Percentiles rank a stretch among this genome's conserved stretches.
Conservation (phyloP, 176 grass and related monocot genomes). For the Triticum aestivum region DNA sequence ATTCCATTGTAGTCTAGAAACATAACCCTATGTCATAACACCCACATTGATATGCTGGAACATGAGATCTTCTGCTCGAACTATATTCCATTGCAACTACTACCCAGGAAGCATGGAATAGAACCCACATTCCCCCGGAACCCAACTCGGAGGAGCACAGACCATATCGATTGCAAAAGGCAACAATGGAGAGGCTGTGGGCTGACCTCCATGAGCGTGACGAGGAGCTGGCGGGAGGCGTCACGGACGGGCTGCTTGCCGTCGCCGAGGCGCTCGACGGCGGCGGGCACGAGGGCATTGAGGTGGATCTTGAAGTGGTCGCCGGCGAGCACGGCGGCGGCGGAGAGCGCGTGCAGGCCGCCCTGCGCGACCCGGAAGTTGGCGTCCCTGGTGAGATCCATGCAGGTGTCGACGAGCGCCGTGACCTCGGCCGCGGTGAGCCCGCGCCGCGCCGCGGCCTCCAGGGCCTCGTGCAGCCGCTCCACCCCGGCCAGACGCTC, state of each 20-base stretch:
- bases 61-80: not conserved
- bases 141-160: not conserved
- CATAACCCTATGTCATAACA: not conserved
- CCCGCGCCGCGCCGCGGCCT: slow-evolving; percentile 51
- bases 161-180: not conserved
- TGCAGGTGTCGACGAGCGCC: slow-evolving; percentile 63
- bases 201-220: slow-evolving; percentile 88
- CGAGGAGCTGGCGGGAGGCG: slow-evolving; percentile 62
- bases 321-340: slow-evolving; percentile 79
- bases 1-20: slow-evolving; percentile 7
- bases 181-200: not conserved
- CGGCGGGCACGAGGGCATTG: slow-evolving; percentile 64
- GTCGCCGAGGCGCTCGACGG: slow-evolving; percentile 78
- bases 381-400: slow-evolving; percentile 65
- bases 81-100: not conserved
- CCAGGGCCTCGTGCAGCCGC: slow-evolving; percentile 72
- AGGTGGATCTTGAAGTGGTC: slow-evolving; percentile 92
- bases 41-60: not conserved
- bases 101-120: not conserved
- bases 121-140: not conserved
- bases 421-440: slow-evolving; percentile 60
- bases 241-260: slow-evolving; percentile 88
- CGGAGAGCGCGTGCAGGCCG: slow-evolving; percentile 73
- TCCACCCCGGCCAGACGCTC: slow-evolving; percentile 81
- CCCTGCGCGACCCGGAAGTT: slow-evolving; percentile 88